Percentiles rank a stretch among this genome's conserved stretches.
phyloP scores from a whole-genome alignment of 2,329 filamentous ascomycete species.

The Epichloe coenophiala region DNA sequence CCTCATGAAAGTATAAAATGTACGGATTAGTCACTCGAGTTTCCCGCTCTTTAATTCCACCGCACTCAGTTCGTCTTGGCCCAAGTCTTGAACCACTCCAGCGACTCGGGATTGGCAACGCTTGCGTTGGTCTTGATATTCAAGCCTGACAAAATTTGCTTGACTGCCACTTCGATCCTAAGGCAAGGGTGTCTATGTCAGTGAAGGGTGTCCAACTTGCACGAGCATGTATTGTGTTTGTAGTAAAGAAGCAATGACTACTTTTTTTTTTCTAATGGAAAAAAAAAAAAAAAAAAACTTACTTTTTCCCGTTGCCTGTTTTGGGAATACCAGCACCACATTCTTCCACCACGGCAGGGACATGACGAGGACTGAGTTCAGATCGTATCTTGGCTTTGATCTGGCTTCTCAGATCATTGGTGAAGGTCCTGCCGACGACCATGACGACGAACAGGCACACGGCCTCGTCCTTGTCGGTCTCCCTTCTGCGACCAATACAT shows the following conservation, averaged over 20 bases:
- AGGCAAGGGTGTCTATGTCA: conserved; percentile 5
- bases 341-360: conserved; percentile 70
- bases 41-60: background rate
- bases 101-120: conserved; percentile 79
- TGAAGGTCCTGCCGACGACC: conserved; percentile 42
- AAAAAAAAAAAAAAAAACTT: conserved; percentile 26
- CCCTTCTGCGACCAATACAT: conserved; percentile 66
- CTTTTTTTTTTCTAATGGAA: background rate
- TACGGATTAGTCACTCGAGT: background rate
- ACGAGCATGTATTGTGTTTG: background rate
- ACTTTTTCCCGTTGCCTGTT: conserved; percentile 94
- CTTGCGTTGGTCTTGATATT: conserved; percentile 81
- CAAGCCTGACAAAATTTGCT: conserved; percentile 84
- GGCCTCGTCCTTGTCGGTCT: conserved; percentile 65
- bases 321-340: conserved; percentile 73
- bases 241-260: background rate
- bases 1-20: background rate
- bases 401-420: conserved; percentile 41
- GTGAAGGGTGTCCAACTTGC: background rate
- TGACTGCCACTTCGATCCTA: conserved; percentile 86
- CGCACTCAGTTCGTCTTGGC: conserved; percentile 33
- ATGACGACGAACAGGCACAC: conserved; percentile 84
- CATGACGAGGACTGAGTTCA: conserved; percentile 79
- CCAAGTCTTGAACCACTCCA: conserved; percentile 84
- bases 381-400: conserved; percentile 58